Percentiles rank a stretch among this genome's conserved stretches.
These are phyloP conservation scores for Plasmodium falciparum DNA, from an alignment of 169 alveolate genomes.

Conservation along the genomic window DNA sequence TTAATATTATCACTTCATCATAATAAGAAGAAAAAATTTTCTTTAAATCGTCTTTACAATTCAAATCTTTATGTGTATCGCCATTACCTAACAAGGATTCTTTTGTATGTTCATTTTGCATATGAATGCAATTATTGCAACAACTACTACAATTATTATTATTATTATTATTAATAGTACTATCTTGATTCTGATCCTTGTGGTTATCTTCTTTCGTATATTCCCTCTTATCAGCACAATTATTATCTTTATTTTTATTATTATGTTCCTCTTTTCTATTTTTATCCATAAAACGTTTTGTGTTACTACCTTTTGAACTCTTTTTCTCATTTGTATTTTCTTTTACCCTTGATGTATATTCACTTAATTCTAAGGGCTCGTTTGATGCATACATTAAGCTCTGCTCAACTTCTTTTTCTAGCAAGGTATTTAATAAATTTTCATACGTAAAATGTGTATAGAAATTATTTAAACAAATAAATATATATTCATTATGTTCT, in stretches of 20 bases:
- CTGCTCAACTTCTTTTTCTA: conserved; percentile 15
- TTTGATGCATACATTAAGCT: no score
- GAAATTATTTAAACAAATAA: conserved; percentile 73
- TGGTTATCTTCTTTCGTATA: not conserved
- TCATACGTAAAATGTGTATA: conserved; percentile 73
- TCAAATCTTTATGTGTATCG: not conserved
- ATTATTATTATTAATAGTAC: not conserved
- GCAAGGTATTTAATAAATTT: conserved; percentile 50
- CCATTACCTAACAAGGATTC: not conserved
- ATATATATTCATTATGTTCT: conserved; percentile 74
- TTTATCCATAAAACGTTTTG: not conserved
- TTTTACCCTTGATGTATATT: not conserved
- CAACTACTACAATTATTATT: not conserved
- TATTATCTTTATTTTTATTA: not conserved
- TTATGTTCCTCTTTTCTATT: not conserved
- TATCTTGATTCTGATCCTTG: not conserved
- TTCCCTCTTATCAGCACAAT: not conserved
- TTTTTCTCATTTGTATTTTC: not conserved
- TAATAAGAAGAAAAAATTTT: conserved; percentile 31
- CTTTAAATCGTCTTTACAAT: conserved; percentile 25
- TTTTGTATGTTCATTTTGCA: not conserved
- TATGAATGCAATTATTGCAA: no score
- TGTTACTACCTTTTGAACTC: not conserved
- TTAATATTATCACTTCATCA: conserved; percentile 58
- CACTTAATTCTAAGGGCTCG: no score